A percentile compares a stretch with the other conserved stretches of the same genome.
Evolutionary conservation across 2,329 filamentous ascomycete genomes (phyloP).

Genomic region (Fonsecaea erecta): DNA sequence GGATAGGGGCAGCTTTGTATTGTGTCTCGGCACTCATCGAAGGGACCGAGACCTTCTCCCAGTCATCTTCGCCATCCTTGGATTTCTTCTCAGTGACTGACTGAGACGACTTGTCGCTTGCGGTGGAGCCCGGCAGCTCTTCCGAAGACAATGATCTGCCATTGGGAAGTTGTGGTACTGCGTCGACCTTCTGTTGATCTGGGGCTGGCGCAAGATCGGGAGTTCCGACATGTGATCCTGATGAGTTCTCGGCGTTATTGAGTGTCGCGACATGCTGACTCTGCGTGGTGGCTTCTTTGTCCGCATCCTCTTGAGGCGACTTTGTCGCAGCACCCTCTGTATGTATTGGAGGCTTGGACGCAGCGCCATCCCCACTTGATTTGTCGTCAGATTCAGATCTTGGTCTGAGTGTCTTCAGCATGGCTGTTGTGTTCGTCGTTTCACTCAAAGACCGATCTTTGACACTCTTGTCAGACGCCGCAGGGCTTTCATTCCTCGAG

Average conservation of each 20-base stretch:
- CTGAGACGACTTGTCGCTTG: constrained; percentile 43
- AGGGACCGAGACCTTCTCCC: constrained; percentile 64
- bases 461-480: constrained; percentile 27
- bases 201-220: constrained; percentile 71
- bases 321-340: constrained; percentile 48
- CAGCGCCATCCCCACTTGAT: constrained; percentile 42
- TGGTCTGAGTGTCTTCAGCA: constrained; percentile 16
- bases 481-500: constrained; percentile 30
- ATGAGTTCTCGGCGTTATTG: constrained; percentile 35
- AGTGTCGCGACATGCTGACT: constrained; percentile 32
- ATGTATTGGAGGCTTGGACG: constrained; percentile 41
- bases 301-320: constrained; percentile 33
- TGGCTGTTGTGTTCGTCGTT: constrained; percentile 12
- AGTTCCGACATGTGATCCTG: constrained; percentile 55
- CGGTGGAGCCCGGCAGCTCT: constrained; percentile 7
- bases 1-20: constrained; percentile 79
- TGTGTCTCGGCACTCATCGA: constrained; percentile 52
- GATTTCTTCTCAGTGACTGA: constrained; percentile 56
- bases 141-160: constrained; percentile 23
- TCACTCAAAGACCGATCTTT: constrained; percentile 23
- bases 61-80: constrained; percentile 58
- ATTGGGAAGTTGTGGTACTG: constrained; percentile 43
- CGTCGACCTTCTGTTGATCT: constrained; percentile 68
- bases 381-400: constrained; percentile 25
- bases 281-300: constrained; percentile 38